Conservation (phyloP, 169 alveolate genomes). For the Plasmodium falciparum region DNA sequence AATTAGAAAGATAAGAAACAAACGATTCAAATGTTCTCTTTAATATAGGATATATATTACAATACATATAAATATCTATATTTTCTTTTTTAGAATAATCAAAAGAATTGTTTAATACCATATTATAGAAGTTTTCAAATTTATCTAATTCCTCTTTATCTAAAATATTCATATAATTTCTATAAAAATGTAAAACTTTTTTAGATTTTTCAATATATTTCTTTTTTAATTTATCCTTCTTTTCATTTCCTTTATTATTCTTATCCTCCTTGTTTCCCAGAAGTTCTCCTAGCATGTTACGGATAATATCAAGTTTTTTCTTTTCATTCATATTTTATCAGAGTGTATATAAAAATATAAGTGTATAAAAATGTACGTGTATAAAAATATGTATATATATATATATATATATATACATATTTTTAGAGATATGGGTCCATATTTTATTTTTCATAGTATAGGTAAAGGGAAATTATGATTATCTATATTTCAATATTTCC, state of each 20-base stretch:
- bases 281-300: conserved; percentile 47
- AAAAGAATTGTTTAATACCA: conserved; percentile 58
- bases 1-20: conserved; percentile 37
- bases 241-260: conserved; percentile 18
- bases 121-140: conserved; percentile 36
- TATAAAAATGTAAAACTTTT: conserved; percentile 27
- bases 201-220: conserved; percentile 62
- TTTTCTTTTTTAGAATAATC: conserved; percentile 59
- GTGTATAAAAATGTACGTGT: no score
- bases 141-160: conserved; percentile 69
- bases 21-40: conserved; percentile 68
- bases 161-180: conserved; percentile 58
- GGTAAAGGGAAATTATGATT: no score
- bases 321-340: conserved; percentile 30
- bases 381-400: no score
- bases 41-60: conserved; percentile 56
- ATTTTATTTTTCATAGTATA: no score
- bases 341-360: no score
- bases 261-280: conserved; percentile 22
- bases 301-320: conserved; percentile 61
- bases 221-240: conserved; percentile 14
- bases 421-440: no score
- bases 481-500: no score
- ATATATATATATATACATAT: no score
- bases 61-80: conserved; percentile 67